phyloP scores from a whole-genome alignment of 305 asterid genomes.

The Salvia sclarea region DNA sequence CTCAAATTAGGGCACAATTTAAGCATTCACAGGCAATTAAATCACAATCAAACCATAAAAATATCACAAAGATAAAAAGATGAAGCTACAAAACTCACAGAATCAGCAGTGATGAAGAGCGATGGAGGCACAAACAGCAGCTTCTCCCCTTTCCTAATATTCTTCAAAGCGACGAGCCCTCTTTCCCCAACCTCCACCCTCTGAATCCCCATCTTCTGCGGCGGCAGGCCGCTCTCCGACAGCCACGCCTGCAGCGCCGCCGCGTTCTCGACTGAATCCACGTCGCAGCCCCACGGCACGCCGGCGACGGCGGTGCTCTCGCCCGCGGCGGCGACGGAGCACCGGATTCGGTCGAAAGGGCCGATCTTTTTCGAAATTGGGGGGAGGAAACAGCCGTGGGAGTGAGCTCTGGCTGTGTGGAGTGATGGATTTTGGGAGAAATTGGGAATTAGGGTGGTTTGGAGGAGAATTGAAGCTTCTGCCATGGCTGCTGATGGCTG shows the following conservation, averaged over 20 bases:
- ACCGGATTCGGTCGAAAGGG: constrained; percentile 43
- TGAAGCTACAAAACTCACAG: constrained; percentile 45
- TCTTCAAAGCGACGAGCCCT: constrained; percentile 85
- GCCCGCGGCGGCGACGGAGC: constrained; percentile 52
- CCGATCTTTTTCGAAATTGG: constrained; percentile 35
- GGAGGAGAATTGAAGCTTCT: constrained; percentile 64
- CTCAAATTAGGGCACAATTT: too few relatives aligned
- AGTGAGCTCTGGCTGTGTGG: constrained; percentile 26
- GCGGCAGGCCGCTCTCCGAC: constrained; percentile 67
- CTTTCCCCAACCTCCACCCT: constrained; percentile 95
- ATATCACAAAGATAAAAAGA: too few relatives aligned
- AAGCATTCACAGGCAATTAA: too few relatives aligned
- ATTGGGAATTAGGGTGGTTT: constrained; percentile 44
- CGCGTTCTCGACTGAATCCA: constrained; percentile 76
- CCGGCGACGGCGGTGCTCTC: constrained; percentile 36
- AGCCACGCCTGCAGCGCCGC: constrained; percentile 79
- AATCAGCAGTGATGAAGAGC: constrained; percentile 79
- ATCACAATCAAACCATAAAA: too few relatives aligned
- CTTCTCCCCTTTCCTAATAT: constrained; percentile 87
- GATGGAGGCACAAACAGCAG: constrained; percentile 90
- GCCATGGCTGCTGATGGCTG: constrained; percentile 51
- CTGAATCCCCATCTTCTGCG: constrained; percentile 78
- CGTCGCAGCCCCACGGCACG: constrained; percentile 83
- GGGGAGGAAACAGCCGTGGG: constrained; percentile 29
- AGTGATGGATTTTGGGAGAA: constrained; percentile 43